Base-by-base conservation (phyloP, 257 asterid species). In the Solanum appendiculatum region DNA sequence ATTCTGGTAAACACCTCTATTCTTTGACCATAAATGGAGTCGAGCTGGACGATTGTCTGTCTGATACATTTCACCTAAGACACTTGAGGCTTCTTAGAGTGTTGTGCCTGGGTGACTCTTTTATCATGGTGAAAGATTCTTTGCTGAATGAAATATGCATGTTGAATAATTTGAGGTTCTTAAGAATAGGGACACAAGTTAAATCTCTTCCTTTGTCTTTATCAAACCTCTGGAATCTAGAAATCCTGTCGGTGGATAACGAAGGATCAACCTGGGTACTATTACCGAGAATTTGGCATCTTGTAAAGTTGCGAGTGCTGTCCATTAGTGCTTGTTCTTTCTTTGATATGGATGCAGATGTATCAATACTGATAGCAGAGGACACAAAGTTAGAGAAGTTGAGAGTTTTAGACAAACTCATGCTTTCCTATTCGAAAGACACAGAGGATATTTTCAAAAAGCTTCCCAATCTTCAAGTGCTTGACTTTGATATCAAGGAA, bases 51-150 rank as follows among this genome's bases (percentile, higher is more conserved):
- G n/a, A n/a, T n/a, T n/a, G 29, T 46, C 75, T 31, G 21, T 21
- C 3, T 69, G 16, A 25, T 73, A 0, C 25, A 21, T 66, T 73
- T 87, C 73, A 73, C 54, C 69, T 58, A 78, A 25, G 84, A 86
- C 18, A 84, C 21, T 63, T 85, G 56, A 88, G 86, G 86, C 89
- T 80, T 56, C 82, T 91, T 21, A 56, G 87, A 75, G 87, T 54
- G 58, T 42, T 88, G 83, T 20, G 33, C 29, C 54, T 86, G 85
- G 8, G 66, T 2, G 4, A 2, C 18, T 11, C 2, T 25, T 25
- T 64, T 40, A 29, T 60, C 21, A 44, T 5, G 14, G 51, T 56
- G 48, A 63, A 64, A 7, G 60, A 74, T 39, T 21, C 46, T 75
- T 82, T 87, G 60, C 86, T 87, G 33, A 82, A n/a, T 12, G 85